These are phyloP conservation scores for Cytospora piceicola DNA, from an alignment of 2,329 filamentous ascomycete genomes.

Conservation along the genomic window DNA sequence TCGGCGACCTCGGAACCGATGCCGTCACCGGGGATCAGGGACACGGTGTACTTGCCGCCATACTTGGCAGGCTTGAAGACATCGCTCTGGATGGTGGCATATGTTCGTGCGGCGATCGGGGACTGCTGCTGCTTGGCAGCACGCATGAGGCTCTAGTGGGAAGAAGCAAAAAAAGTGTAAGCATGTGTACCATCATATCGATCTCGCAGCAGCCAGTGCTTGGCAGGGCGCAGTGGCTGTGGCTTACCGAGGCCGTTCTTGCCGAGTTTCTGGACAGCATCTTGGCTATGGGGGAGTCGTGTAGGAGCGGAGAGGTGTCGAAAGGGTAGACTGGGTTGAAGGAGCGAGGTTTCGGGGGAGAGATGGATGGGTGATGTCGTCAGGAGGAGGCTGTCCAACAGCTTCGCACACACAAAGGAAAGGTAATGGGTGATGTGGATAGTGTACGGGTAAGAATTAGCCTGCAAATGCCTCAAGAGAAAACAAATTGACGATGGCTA, in stretches of 20 bases:
- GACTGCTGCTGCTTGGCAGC: constrained; percentile 52
- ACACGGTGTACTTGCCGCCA: constrained; percentile 99
- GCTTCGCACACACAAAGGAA: constrained; percentile 29
- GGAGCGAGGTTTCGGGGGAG: neutral
- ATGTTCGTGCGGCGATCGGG: constrained; percentile 53
- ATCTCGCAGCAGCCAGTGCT: neutral
- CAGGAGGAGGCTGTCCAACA: constrained; percentile 28
- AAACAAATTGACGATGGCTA: constrained; percentile 35
- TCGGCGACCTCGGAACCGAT: constrained; percentile 97
- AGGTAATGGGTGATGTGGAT: constrained; percentile 8
- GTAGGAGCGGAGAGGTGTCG: constrained; percentile 21
- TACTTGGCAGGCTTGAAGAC: constrained; percentile 99
- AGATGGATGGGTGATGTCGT: constrained; percentile 26
- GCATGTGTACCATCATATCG: constrained; percentile 29
- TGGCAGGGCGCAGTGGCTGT: constrained; percentile 19
- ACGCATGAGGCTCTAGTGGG: constrained; percentile 54
- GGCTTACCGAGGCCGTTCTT: constrained; percentile 61
- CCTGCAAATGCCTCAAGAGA: constrained; percentile 42
- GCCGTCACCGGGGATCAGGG: constrained; percentile 97
- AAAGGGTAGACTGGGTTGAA: neutral
- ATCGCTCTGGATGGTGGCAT: constrained; percentile 87
- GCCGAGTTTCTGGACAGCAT: constrained; percentile 65
- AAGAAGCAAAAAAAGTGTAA: constrained; percentile 35
- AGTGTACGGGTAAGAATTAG: neutral
- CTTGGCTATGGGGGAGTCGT: constrained; percentile 35